Conservation (phyloP, 805 yeast species). For the fission yeast (Schizosaccharomyces pombe) region ASM294v3 CU329670.1:4170501-4171000, state of each 20-base stretch:
- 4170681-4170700: too few species aligned
- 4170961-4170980: slow-evolving; percentile 20
- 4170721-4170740: too few species aligned
- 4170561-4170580: too few species aligned
- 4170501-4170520: too few species aligned
- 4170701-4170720: too few species aligned
- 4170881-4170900: slow-evolving; percentile 20
- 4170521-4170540: too few species aligned
- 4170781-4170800: neutral
- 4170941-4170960: slow-evolving; percentile 24
- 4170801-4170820: neutral
- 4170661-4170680: too few species aligned
- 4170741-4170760: neutral
- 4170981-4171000: slow-evolving; percentile 26
- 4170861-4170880: slow-evolving; percentile 25
- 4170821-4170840: slow-evolving; percentile 16
- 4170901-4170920: slow-evolving; percentile 30
- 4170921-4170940: slow-evolving; percentile 32
- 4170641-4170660: too few species aligned
- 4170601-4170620: too few species aligned
- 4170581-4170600: too few species aligned
- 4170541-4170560: too few species aligned
- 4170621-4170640: too few species aligned
- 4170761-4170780: neutral
- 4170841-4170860: slow-evolving; percentile 45